Conservation (phyloP, 1,139 yeast species). For the Sugiyamaella paludigena region DNA sequence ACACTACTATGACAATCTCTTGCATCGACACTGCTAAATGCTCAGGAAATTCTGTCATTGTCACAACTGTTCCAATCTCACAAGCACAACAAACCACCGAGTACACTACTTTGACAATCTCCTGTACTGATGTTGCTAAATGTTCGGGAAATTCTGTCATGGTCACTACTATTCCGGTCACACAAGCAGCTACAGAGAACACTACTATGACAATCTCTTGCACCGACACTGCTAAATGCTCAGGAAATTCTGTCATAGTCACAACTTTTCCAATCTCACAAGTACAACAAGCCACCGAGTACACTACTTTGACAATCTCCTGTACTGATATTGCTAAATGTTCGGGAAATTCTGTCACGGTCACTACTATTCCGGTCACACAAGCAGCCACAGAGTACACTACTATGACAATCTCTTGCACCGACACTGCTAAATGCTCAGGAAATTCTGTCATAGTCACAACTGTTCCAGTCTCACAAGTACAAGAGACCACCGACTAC, state of each 20-base stretch:
- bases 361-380: slow-evolving; percentile 8
- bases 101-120: slow-evolving; percentile 3
- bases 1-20: slow-evolving; percentile 4
- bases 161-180: slow-evolving; percentile 12
- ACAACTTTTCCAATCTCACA: slow-evolving; percentile 7
- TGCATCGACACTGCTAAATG: slow-evolving; percentile 3
- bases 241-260: slow-evolving; percentile 2
- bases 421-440: slow-evolving; percentile 10
- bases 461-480: slow-evolving; percentile 1
- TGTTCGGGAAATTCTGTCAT: slow-evolving; percentile 13
- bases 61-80: not conserved
- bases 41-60: not conserved
- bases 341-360: slow-evolving; percentile 10
- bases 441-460: slow-evolving; percentile 6
- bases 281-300: not conserved
- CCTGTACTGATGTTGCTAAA: slow-evolving; percentile 4
- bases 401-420: slow-evolving; percentile 8
- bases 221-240: slow-evolving; percentile 6
- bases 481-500: not conserved
- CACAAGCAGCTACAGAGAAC: not conserved
- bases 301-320: slow-evolving; percentile 10
- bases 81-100: no score
- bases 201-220: slow-evolving; percentile 12
- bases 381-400: not conserved
- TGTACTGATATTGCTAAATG: slow-evolving; percentile 14